These are phyloP conservation scores for Cladosporium cucumerinum DNA, from an alignment of 2,329 filamentous ascomycete species.

Conservation along the genomic window DNA sequence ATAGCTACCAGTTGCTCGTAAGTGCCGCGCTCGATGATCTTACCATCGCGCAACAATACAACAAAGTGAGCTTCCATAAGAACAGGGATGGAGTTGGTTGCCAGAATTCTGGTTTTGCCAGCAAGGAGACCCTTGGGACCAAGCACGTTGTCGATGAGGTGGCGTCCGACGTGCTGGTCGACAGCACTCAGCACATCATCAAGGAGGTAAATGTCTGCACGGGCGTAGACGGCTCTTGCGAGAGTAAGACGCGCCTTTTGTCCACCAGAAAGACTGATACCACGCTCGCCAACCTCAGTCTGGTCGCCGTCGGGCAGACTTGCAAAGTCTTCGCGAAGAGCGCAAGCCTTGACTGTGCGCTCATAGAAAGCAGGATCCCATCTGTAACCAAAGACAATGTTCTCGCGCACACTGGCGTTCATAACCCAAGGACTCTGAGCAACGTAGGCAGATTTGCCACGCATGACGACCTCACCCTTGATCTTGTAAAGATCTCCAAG, in stretches of 20 bases:
- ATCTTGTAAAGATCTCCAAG: slow-evolving; percentile 91
- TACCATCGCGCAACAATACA: slow-evolving; percentile 75
- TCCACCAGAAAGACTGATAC: slow-evolving; percentile 91
- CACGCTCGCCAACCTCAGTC: slow-evolving; percentile 93
- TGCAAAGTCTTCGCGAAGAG: slow-evolving; percentile 83
- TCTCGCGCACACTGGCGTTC: slow-evolving; percentile 96
- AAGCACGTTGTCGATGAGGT: slow-evolving; percentile 91
- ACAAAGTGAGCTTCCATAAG: slow-evolving; percentile 87
- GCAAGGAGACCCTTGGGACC: slow-evolving; percentile 77
- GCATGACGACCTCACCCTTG: slow-evolving; percentile 76
- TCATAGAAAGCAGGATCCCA: slow-evolving; percentile 95
- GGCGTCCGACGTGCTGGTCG: slow-evolving; percentile 94
- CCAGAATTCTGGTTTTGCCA: slow-evolving; percentile 85
- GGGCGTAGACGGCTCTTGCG: slow-evolving; percentile 89
- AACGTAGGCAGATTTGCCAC: slow-evolving; percentile 83
- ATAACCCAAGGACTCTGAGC: slow-evolving; percentile 94
- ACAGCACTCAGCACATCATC: slow-evolving; percentile 95
- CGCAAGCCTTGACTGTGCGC: slow-evolving; percentile 85
- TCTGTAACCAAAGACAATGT: slow-evolving; percentile 92
- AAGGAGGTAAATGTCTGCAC: slow-evolving; percentile 92
- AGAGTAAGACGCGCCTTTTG: slow-evolving; percentile 93
- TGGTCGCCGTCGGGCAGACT: slow-evolving; percentile 93
- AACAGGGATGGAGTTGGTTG: slow-evolving; percentile 92
- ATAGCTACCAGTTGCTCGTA: slow-evolving; percentile 89
- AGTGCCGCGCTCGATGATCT: slow-evolving; percentile 81